phyloP scores from a whole-genome alignment of 768 basidiomycete species.

The Phylloporus rhodoxanthus region DNA sequence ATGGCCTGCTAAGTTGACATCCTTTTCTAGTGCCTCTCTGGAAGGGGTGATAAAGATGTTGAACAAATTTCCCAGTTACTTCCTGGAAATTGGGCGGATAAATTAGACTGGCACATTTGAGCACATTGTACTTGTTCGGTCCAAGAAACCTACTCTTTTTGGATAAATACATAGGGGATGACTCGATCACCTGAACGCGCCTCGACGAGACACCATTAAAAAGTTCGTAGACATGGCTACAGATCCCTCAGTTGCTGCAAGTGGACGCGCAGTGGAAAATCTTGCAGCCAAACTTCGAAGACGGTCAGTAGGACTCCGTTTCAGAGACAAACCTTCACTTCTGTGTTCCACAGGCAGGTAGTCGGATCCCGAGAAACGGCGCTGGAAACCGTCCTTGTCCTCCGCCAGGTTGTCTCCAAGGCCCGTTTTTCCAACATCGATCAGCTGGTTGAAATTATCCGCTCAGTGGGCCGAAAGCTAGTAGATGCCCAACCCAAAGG shows the following conservation, averaged over 20 bases:
- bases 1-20: conserved; percentile 8
- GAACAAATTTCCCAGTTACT: conserved; percentile 92
- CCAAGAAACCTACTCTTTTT: conserved; percentile 7
- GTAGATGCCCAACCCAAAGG: conserved; percentile 96
- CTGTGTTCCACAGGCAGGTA: conserved; percentile 57
- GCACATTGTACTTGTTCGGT: background rate
- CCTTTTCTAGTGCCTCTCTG: conserved; percentile 71
- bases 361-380: conserved; percentile 88
- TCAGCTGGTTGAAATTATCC: conserved; percentile 75
- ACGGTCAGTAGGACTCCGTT: conserved; percentile 45
- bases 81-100: conserved; percentile 90
- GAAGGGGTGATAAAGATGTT: conserved; percentile 97
- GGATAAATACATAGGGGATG: conserved; percentile 15
- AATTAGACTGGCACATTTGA: conserved; percentile 84
- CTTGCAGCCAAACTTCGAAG: conserved; percentile 65
- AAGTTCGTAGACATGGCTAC: conserved; percentile 37
- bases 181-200: conserved; percentile 8
- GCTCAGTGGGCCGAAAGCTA: conserved; percentile 69
- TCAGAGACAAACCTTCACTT: conserved; percentile 32
- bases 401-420: conserved; percentile 85
- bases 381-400: conserved; percentile 79
- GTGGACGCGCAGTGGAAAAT: conserved; percentile 59
- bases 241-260: conserved; percentile 33
- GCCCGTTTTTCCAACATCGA: conserved; percentile 84
- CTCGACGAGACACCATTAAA: too few relatives aligned